Percentiles rank a stretch among this genome's conserved stretches.
Conservation (phyloP, 1,284 basidiomycete genomes). For the Leccinum fallax region DNA sequence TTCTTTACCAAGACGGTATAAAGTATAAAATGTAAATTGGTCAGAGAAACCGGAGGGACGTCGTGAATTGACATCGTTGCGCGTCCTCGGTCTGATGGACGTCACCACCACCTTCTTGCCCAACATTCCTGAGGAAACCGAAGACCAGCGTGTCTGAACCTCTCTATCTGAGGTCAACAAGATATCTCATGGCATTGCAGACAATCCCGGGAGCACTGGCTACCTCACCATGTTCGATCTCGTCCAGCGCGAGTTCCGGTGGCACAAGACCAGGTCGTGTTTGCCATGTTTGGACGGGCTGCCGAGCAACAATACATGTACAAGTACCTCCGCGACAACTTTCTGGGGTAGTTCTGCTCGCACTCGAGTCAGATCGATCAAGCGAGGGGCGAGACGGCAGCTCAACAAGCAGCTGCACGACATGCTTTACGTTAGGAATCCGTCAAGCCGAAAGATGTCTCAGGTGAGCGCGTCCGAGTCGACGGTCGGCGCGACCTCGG, state of each 20-base stretch:
- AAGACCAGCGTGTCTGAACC: constrained; percentile 90
- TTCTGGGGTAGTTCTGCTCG: constrained; percentile 60
- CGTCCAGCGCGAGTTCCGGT: constrained; percentile 85
- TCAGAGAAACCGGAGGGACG: constrained; percentile 24
- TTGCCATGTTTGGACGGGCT: constrained; percentile 88
- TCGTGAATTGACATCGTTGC: constrained; percentile 68
- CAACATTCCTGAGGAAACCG: constrained; percentile 88
- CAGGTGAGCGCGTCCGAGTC: constrained; percentile 36
- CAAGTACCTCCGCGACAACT: constrained; percentile 83
- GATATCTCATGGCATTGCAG: constrained; percentile 97
- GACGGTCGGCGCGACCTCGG: too few relatives aligned
- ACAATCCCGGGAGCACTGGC: constrained; percentile 83
- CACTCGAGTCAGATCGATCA: constrained; percentile 53
- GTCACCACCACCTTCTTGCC: constrained; percentile 85
- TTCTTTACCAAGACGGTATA: constrained; percentile 93
- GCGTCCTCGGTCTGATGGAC: constrained; percentile 96
- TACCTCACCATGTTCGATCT: constrained; percentile 91
- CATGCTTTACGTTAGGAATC: constrained; percentile 48
- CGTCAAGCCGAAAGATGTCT: constrained; percentile 67
- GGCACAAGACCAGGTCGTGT: constrained; percentile 78
- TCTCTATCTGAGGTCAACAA: constrained; percentile 89
- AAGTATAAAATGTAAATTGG: constrained; percentile 55
- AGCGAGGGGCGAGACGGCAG: constrained; percentile 50
- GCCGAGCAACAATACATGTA: constrained; percentile 66
- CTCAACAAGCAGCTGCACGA: constrained; percentile 83